phyloP scores from a whole-genome alignment of 192 early-diverging fungal species.

The Spinellus fusiger region DNA sequence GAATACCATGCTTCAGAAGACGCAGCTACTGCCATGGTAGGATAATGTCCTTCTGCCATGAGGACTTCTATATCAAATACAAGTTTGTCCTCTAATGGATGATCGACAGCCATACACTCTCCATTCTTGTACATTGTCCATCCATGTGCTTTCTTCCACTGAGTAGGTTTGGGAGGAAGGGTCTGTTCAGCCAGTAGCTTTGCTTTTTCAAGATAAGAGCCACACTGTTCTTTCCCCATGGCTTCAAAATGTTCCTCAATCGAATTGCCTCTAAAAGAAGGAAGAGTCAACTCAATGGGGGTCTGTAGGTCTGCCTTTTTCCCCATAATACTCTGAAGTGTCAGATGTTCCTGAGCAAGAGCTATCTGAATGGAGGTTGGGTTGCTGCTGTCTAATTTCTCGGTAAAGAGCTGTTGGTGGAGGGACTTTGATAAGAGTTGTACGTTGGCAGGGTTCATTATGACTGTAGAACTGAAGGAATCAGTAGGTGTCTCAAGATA shows the following conservation, averaged over 20 bases:
- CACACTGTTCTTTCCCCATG: constrained; percentile 61
- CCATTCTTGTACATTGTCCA: constrained; percentile 76
- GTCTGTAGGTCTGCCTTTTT: constrained; percentile 40
- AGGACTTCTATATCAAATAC: constrained; percentile 88
- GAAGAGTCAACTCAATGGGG: constrained; percentile 29
- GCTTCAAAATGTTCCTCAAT: constrained; percentile 76
- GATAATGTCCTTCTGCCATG: constrained; percentile 58
- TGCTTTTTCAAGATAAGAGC: constrained; percentile 52
- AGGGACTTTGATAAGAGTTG: constrained; percentile 54
- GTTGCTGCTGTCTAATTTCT: too few species aligned
- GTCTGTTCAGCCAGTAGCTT: constrained; percentile 30
- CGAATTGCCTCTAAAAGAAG: constrained; percentile 29
- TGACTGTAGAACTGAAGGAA: constrained; percentile 5
- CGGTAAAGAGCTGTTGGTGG: constrained; percentile 40
- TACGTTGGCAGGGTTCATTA: constrained; percentile 42
- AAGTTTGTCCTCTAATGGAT: constrained; percentile 57
- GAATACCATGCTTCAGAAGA: constrained; percentile 79
- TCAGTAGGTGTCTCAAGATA: background rate
- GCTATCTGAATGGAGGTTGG: too few species aligned
- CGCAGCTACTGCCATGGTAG: constrained; percentile 76
- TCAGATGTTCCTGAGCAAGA: constrained; percentile 43
- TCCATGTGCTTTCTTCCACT: constrained; percentile 56
- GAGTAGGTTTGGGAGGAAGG: constrained; percentile 39
- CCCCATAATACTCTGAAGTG: constrained; percentile 45
- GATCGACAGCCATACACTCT: constrained; percentile 29